Percentiles rank a stretch among this genome's conserved stretches.
Evolutionary conservation across 192 early-diverging fungal genomes (phyloP).

Genomic region (Rhizoclosmatium globosum): DNA sequence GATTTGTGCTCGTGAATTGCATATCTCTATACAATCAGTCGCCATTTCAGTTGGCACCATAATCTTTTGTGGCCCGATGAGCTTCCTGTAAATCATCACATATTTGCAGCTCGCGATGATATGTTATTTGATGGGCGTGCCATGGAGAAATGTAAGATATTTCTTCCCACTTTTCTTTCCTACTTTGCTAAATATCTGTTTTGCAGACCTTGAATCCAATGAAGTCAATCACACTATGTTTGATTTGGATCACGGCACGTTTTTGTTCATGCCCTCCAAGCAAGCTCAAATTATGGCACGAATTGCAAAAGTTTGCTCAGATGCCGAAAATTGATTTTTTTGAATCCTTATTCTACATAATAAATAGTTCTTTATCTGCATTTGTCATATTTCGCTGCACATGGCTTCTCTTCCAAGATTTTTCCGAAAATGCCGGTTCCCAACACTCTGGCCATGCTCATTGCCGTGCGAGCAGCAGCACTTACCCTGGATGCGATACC

Average conservation of each 20-base stretch:
- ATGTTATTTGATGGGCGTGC: slow-evolving; percentile 33
- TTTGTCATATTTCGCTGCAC: too few relatives aligned
- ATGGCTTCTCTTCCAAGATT: not conserved
- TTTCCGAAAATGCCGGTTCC: slow-evolving; percentile 36
- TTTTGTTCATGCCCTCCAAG: slow-evolving; percentile 26
- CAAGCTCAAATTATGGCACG: slow-evolving; percentile 35
- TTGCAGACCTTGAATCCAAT: slow-evolving; percentile 18
- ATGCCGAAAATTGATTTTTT: not conserved
- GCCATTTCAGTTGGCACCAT: slow-evolving; percentile 47
- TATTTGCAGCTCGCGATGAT: slow-evolving; percentile 29
- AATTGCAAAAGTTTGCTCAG: slow-evolving; percentile 1
- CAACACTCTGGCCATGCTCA: slow-evolving; percentile 25
- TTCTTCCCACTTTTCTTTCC: not conserved
- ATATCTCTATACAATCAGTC: slow-evolving; percentile 68
- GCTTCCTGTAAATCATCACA: slow-evolving; percentile 27
- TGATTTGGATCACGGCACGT: slow-evolving; percentile 43
- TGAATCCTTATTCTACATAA: too few relatives aligned
- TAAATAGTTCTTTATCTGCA: too few relatives aligned
- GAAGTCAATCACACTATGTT: slow-evolving; percentile 16
- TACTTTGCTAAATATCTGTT: too few relatives aligned
- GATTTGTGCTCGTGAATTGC: slow-evolving; percentile 63
- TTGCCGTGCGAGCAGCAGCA: slow-evolving; percentile 3
- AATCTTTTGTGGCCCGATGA: slow-evolving; percentile 34
- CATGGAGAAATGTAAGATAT: slow-evolving; percentile 21
- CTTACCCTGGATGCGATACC: slow-evolving; percentile 35